Evolutionary conservation across 78 protist species (phyloP), one percentile per base, ranked within the genome.

Genomic region (Dictyostelium intermedium): DNA sequence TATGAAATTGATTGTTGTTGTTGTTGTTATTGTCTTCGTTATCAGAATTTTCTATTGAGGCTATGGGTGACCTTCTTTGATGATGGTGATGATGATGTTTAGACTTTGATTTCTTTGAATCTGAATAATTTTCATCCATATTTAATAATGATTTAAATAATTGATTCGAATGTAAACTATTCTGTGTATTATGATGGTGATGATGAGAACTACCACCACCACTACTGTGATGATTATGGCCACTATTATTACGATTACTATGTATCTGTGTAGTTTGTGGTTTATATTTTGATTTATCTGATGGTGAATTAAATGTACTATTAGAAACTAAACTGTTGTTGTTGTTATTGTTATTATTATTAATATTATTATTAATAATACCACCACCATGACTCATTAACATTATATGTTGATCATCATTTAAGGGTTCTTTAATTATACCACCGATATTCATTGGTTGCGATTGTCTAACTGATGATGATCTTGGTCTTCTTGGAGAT

Each of bases 401-500:
- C 39, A 32, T 72, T 32, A 34, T 72, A 72, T 72, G 39, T 72
- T 72, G 79, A 34, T 72, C 82, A 41, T 77, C 82, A n/a, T 77
- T 43, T 41, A 43, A 41, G 39, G 50, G 82, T 4, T 35, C 63
- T 8, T 30, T 37, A 13, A 20, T 14, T 11, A 25, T 23, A 2
- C 78, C 79, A 34, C 30, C n/a, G 32, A 8, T 69, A 35, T 35
- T 72, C 14, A n/a, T 39, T 35, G 82, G 56, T 41, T 35, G 30
- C 0, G 82, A 23, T 41, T 39, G 43, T 77, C 60, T 82, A 32
- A 82, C 32, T 18, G 86, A 82, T 11, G 47, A 39, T 27, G 86
- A 82, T 34, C 86, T 25, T 35, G 70, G 70, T 82, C 86, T 32
- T 56, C 50, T 56, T 35, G 69, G 70, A 34, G 79, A 72, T 27